phyloP scores from a whole-genome alignment of 1,284 basidiomycete species.

The Cryptococcus sp. region DNA sequence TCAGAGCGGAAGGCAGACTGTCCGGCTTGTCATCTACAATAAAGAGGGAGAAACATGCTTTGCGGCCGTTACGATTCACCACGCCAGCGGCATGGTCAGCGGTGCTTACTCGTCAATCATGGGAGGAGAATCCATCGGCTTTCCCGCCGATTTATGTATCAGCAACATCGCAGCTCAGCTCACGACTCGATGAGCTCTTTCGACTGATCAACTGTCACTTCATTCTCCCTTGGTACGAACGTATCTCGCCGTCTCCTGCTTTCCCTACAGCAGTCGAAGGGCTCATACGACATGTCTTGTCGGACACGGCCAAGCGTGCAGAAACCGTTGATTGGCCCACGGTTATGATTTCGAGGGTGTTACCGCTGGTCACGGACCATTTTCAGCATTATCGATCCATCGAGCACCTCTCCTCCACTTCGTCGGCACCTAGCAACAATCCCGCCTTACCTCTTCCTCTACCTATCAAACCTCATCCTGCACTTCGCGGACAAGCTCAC shows the following conservation, averaged over 20 bases:
- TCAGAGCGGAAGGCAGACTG: not conserved
- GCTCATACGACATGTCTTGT: slow-evolving; percentile 68
- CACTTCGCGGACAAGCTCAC: slow-evolving; percentile 81
- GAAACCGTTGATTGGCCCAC: slow-evolving; percentile 70
- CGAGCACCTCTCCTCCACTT: slow-evolving; percentile 66
- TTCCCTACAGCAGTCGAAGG: slow-evolving; percentile 83
- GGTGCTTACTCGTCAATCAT: slow-evolving; percentile 75
- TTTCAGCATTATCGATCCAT: slow-evolving; percentile 88
- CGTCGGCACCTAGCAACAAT: slow-evolving; percentile 55
- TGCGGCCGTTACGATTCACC: slow-evolving; percentile 74
- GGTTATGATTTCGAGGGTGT: slow-evolving; percentile 75
- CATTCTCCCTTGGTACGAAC: slow-evolving; percentile 79
- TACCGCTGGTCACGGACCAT: slow-evolving; percentile 85
- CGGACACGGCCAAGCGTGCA: slow-evolving; percentile 61
- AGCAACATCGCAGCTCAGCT: slow-evolving; percentile 60
- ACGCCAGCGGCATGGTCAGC: slow-evolving; percentile 90
- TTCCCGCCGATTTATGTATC: slow-evolving; percentile 48
- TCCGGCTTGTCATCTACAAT: not conserved
- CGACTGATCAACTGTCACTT: slow-evolving; percentile 79
- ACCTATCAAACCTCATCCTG: slow-evolving; percentile 62
- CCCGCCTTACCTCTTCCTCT: slow-evolving; percentile 34
- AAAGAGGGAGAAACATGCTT: slow-evolving; percentile 52
- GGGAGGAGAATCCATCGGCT: slow-evolving; percentile 71
- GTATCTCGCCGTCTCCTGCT: slow-evolving; percentile 77
- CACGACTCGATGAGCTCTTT: slow-evolving; percentile 72